A percentile compares a stretch with the other conserved stretches of the same genome.
These are phyloP conservation scores for Lipomyces chichibuensis DNA, from an alignment of 805 yeast genomes.

Conservation along the genomic window DNA sequence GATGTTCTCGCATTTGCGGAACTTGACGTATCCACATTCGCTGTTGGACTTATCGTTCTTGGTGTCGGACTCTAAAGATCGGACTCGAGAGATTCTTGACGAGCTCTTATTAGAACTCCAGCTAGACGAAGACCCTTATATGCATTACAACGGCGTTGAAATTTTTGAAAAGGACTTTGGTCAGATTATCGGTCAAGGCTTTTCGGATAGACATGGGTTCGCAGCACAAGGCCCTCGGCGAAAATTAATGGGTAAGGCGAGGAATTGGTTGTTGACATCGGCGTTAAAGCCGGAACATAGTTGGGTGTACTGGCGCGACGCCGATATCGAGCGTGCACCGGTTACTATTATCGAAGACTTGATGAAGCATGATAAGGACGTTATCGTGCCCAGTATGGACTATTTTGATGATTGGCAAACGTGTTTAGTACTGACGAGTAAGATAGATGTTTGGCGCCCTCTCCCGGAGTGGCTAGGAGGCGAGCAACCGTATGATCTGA, in stretches of 20 bases:
- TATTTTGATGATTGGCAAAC: neutral
- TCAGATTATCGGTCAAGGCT: constrained; percentile 88
- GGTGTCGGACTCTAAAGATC: constrained; percentile 85
- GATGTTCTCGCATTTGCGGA: constrained; percentile 80
- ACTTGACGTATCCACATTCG: constrained; percentile 67
- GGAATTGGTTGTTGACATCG: constrained; percentile 89
- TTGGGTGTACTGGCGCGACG: constrained; percentile 98
- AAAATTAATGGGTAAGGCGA: constrained; percentile 91
- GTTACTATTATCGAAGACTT: constrained; percentile 83
- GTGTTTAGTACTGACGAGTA: neutral
- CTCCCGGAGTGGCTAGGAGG: constrained; percentile 86
- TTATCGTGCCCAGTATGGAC: constrained; percentile 73
- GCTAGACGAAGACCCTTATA: constrained; percentile 50
- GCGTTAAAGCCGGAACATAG: constrained; percentile 91
- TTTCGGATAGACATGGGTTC: constrained; percentile 91
- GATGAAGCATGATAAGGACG: constrained; percentile 89
- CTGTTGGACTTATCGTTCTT: constrained; percentile 77
- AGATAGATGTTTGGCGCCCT: constrained; percentile 85
- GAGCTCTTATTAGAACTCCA: constrained; percentile 61
- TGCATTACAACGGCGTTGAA: constrained; percentile 78
- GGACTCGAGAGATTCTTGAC: constrained; percentile 69
- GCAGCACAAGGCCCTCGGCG: constrained; percentile 95
- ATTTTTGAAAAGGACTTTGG: constrained; percentile 92
- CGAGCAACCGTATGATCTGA: constrained; percentile 90
- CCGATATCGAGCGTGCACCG: constrained; percentile 92